Evolutionary conservation across 768 basidiomycete species (phyloP), one percentile per base, ranked within the genome.

Genomic region (Pulveroboletus ravenelii): DNA sequence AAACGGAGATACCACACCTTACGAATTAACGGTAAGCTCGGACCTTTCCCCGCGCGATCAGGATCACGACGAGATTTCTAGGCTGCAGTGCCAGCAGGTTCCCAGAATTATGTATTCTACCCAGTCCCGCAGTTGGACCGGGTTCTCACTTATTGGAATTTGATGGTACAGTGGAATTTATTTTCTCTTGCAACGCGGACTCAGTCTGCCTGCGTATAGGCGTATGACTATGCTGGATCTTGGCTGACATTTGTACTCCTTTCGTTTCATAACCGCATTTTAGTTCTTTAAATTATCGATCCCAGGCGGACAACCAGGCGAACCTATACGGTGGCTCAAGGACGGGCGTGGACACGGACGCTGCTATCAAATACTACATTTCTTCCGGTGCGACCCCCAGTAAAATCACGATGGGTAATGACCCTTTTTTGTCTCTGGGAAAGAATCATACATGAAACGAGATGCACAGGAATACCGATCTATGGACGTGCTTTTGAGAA

Each of bases 401-500:
- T 55, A 90, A 90, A 70, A 78, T 91, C 36, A 78, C 76, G 35
- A 70, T 91, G 64, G 89, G 84, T 80, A 57, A 44, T 62, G 20
- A 23, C 20, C 13, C 35, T 13, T 17, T 27, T 9, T 35, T 12
- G 12, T 15, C 42, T 32, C 34, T 38, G 1, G 23, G n/a, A 45
- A 31, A 27, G 27, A 14, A 14, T 6, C 4, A 17, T 1, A 7
- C 36, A 31, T 40, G 14, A 42, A 41, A 23, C 3, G 18, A 15
- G n/a, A 17, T 40, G 9, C n/a, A 15, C 17, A 50, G 83, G 88
- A 46, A 84, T 91, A 63, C 90, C 90, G 4, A 72, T 90, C 4
- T 93, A 91, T 59, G 89, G 89, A 0, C 82, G 83, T 58, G 81
- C 84, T 1, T 93, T 91, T 60, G 82, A 87, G 61, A 70, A 78